Evolutionary conservation across 768 basidiomycete species (phyloP).

Genomic region (Phanerochaete carnosa): DNA sequence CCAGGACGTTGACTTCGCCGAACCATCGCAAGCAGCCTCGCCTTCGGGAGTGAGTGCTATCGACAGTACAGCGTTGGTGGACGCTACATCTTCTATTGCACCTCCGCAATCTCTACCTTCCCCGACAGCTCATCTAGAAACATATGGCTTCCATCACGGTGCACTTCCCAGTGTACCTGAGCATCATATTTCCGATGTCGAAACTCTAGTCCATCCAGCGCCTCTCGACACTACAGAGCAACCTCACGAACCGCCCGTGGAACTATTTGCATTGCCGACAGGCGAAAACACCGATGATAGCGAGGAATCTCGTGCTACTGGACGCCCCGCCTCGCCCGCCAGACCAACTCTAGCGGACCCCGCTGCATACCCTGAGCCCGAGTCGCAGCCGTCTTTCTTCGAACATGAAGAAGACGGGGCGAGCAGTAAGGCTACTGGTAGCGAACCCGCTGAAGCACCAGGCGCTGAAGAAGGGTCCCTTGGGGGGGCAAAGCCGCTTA

Average conservation of each 20-base stretch:
- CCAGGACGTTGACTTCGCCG: conserved; percentile 10
- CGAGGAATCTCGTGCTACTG: not conserved
- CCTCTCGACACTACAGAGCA: no score
- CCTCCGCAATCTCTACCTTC: not conserved
- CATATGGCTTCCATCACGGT: not conserved
- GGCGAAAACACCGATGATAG: not conserved
- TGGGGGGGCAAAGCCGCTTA: not conserved
- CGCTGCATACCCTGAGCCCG: not conserved
- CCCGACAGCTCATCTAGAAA: not conserved
- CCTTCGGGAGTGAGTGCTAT: not conserved
- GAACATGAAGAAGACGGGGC: not conserved
- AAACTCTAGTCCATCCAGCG: not conserved
- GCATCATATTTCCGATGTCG: not conserved
- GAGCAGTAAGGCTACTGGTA: not conserved
- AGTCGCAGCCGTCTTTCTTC: not conserved
- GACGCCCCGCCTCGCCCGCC: not conserved
- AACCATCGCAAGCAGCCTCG: not conserved
- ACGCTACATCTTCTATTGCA: not conserved
- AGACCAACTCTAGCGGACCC: not conserved
- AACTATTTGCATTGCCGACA: not conserved
- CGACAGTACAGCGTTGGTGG: not conserved
- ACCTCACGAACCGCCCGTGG: not conserved
- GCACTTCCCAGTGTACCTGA: not conserved
- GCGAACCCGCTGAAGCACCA: not conserved
- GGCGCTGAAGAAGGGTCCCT: not conserved